Evolutionary conservation across 176 grass and related monocot species (phyloP).

Genomic region (Melocanna baccifera): DNA sequence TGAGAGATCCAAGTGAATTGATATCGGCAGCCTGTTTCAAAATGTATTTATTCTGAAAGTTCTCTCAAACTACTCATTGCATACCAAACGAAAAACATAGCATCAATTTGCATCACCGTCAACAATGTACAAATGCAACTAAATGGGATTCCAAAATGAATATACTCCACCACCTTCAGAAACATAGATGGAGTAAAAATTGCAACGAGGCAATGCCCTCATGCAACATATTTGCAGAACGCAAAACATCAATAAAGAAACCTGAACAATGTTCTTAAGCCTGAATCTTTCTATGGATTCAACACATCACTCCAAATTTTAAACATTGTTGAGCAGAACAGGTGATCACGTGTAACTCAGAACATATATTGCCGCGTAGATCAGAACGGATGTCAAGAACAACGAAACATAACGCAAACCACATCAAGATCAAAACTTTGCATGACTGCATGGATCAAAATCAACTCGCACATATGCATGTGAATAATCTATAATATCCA

Average conservation of each 20-base stretch:
- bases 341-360: too few relatives aligned
- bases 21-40: conserved; percentile 66
- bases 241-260: background rate
- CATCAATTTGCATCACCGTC: background rate
- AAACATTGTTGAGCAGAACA: background rate
- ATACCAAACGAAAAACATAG: background rate
- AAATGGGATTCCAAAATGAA: background rate
- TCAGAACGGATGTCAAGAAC: background rate
- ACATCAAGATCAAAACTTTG: background rate
- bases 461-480: background rate
- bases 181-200: background rate
- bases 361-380: background rate
- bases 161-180: background rate
- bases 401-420: background rate
- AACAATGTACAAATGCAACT: background rate
- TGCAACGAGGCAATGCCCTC: background rate
- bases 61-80: background rate
- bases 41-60: background rate
- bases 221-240: background rate
- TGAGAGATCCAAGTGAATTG: conserved; percentile 62
- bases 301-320: background rate
- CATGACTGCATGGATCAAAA: conserved; percentile 9
- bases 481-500: background rate
- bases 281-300: conserved; percentile 12
- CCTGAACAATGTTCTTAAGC: background rate